Conservation (phyloP, 2,329 filamentous ascomycete genomes). For the Xylariaceae sp. region DNA sequence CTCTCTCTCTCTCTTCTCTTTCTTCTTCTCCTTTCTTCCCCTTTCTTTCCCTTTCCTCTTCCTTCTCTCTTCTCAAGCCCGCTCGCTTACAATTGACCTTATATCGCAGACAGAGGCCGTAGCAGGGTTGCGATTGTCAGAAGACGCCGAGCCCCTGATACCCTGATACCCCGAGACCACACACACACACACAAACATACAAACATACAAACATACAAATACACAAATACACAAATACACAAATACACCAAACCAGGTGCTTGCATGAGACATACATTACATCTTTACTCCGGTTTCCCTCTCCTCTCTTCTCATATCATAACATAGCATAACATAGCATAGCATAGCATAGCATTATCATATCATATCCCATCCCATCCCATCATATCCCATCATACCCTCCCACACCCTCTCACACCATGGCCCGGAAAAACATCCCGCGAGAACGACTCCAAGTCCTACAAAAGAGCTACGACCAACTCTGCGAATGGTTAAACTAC, state of each 20-base stretch:
- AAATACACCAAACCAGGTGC: background rate
- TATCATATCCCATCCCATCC: no score
- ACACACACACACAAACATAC: no score
- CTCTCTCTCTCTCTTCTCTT: background rate
- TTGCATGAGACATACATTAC: no score
- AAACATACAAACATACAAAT: no score
- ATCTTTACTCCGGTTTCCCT: no score
- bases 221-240: background rate
- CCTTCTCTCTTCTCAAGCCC: background rate
- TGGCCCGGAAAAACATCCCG: conserved; percentile 19
- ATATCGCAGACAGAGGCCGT: background rate
- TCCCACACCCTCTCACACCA: background rate
- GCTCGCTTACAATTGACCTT: background rate
- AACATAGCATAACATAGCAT: no score
- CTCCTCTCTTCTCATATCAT: background rate
- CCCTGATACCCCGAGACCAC: no score
- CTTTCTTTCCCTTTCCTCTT: background rate
- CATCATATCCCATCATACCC: background rate
- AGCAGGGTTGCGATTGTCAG: no score
- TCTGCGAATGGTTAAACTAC: conserved; percentile 26
- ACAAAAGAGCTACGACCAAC: conserved; percentile 20
- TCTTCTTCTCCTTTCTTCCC: no score
- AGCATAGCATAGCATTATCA: no score
- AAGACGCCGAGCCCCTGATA: no score
- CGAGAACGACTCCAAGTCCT: conserved; percentile 18